Conservation (phyloP, 148 eudicot genomes). For the Nepenthes gracilis region DNA sequence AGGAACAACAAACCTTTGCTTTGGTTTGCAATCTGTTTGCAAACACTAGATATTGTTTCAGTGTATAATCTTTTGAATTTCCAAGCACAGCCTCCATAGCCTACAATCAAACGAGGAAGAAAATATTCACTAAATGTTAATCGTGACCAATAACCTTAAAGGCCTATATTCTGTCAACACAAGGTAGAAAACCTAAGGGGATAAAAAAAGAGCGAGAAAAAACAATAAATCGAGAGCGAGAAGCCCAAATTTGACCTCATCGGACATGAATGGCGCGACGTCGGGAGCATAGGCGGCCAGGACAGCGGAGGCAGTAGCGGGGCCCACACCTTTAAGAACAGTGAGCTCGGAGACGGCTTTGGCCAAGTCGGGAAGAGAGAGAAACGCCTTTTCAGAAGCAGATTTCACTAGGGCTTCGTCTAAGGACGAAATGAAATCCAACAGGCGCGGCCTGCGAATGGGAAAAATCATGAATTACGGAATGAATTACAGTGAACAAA, state of each 20-base stretch:
- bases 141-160: no score
- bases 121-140: no score
- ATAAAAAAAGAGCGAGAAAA: no score
- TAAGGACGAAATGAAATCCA: slow-evolving; percentile 54
- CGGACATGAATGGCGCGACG: slow-evolving; percentile 87
- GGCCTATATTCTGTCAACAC: no score
- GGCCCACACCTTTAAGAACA: slow-evolving; percentile 84
- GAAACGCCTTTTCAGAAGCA: slow-evolving; percentile 58
- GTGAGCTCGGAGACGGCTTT: slow-evolving; percentile 59
- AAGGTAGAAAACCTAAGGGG: no score
- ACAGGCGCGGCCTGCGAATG: slow-evolving; percentile 46
- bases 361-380: slow-evolving; percentile 47
- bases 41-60: slow-evolving; percentile 65
- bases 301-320: slow-evolving; percentile 91
- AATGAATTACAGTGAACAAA: neutral
- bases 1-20: slow-evolving; percentile 45
- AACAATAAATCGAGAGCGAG: no score
- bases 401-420: slow-evolving; percentile 60
- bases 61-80: slow-evolving; percentile 60
- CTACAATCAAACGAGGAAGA: slow-evolving; percentile 12
- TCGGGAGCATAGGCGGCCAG: slow-evolving; percentile 73
- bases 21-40: slow-evolving; percentile 56
- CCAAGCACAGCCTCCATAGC: slow-evolving; percentile 78
- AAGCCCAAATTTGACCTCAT: slow-evolving; percentile 36
- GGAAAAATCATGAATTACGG: slow-evolving; percentile 2